Conservation (phyloP, 352 stramenopile genomes). For the Blastocystis sp. region DNA sequence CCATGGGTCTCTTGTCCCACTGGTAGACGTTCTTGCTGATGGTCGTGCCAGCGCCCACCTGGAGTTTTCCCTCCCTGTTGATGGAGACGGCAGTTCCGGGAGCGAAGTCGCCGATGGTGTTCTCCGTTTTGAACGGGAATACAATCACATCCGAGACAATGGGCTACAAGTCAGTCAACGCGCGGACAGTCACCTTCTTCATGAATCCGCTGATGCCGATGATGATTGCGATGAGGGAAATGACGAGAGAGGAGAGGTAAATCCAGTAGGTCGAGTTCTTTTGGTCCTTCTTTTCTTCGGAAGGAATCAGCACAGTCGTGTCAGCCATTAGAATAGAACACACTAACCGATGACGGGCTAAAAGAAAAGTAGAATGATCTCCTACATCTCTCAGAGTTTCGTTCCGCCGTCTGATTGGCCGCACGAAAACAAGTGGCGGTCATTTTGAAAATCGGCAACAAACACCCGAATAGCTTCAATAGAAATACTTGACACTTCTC, state of each 20-base stretch:
- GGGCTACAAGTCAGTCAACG: slow-evolving; percentile 13
- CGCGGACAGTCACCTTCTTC: slow-evolving; percentile 16
- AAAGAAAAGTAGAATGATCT: slow-evolving; percentile 7
- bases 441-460: slow-evolving; percentile 6
- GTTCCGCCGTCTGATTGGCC: slow-evolving; percentile 14
- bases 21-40: slow-evolving; percentile 64
- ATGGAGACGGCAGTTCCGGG: slow-evolving; percentile 58
- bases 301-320: slow-evolving; percentile 16
- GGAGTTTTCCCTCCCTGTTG: slow-evolving; percentile 37
- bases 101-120: slow-evolving; percentile 18
- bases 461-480: not conserved
- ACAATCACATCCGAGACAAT: slow-evolving; percentile 35
- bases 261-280: slow-evolving; percentile 10
- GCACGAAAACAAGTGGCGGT: slow-evolving; percentile 56
- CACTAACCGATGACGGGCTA: not conserved
- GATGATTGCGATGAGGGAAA: slow-evolving; percentile 53
- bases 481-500: slow-evolving; percentile 62
- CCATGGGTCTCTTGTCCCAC: slow-evolving; percentile 30
- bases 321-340: not conserved
- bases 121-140: not conserved
- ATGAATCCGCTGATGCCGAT: slow-evolving; percentile 24
- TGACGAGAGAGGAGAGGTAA: slow-evolving; percentile 12
- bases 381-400: slow-evolving; percentile 9
- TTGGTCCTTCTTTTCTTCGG: not conserved
- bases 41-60: slow-evolving; percentile 34